Evolutionary conservation across 805 yeast species (phyloP).

Genomic region (Cyberlindnera petersonii): DNA sequence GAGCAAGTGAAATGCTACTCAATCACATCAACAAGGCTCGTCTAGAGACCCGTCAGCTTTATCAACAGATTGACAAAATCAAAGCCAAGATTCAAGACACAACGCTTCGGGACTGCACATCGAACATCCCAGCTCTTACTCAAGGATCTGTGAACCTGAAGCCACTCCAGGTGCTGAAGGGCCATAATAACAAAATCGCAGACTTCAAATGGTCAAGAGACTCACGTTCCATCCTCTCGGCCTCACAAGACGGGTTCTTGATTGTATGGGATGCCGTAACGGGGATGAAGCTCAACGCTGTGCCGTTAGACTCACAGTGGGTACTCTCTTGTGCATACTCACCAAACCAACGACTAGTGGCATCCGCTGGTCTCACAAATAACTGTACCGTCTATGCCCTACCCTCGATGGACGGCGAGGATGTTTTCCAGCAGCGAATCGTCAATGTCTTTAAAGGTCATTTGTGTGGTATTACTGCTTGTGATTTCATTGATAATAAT

Average conservation of each 20-base stretch:
- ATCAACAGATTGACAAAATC: constrained; percentile 44
- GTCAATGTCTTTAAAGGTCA: constrained; percentile 71
- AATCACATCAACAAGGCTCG: constrained; percentile 35
- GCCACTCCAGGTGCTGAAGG: constrained; percentile 36
- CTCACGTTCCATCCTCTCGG: constrained; percentile 58
- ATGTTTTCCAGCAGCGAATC: constrained; percentile 36
- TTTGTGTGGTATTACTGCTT: constrained; percentile 73
- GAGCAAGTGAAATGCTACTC: constrained; percentile 11
- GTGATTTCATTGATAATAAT: constrained; percentile 59
- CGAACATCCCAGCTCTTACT: constrained; percentile 14
- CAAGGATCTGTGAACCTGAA: constrained; percentile 30
- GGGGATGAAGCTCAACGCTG: constrained; percentile 66
- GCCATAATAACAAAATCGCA: constrained; percentile 70
- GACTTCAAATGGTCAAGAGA: constrained; percentile 66
- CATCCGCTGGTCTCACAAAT: constrained; percentile 82
- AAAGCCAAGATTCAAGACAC: constrained; percentile 43
- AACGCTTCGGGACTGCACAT: constrained; percentile 38
- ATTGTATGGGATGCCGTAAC: constrained; percentile 78
- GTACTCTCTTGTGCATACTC: constrained; percentile 72
- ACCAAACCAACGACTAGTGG: constrained; percentile 61
- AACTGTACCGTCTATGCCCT: constrained; percentile 65
- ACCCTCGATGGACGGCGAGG: constrained; percentile 23
- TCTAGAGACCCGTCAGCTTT: constrained; percentile 43
- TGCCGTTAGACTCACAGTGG: constrained; percentile 74
- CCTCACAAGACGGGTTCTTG: constrained; percentile 84